Percentiles rank a stretch among this genome's conserved stretches.
phyloP scores from a whole-genome alignment of 768 basidiomycete species.

The Lactarius hengduanensis region DNA sequence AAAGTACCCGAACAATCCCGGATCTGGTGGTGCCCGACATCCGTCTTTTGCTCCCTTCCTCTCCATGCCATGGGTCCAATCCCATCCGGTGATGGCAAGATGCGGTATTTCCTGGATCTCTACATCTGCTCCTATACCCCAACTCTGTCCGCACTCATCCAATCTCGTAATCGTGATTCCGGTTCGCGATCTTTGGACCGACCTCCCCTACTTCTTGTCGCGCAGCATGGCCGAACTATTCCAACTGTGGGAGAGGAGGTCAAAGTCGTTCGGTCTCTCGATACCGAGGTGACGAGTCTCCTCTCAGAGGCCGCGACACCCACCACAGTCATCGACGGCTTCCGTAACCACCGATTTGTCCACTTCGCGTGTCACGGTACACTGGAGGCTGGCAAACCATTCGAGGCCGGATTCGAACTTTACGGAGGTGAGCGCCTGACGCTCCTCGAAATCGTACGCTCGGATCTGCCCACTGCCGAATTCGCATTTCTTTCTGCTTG shows the following conservation, averaged over 20 bases:
- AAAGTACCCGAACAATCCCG: background rate
- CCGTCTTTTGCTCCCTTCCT: background rate
- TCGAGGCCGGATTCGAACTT: too few relatives aligned
- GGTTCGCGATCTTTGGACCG: background rate
- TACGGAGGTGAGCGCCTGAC: too few relatives aligned
- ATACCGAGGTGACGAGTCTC: too few relatives aligned
- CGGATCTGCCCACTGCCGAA: too few relatives aligned
- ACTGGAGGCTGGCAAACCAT: too few relatives aligned
- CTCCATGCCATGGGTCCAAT: background rate
- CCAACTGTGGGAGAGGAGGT: background rate
- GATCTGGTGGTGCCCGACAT: background rate
- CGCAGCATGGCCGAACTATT: background rate
- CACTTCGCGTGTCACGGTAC: too few relatives aligned
- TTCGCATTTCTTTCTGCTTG: too few relatives aligned
- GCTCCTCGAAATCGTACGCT: too few relatives aligned
- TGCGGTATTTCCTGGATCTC: background rate
- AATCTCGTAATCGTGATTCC: background rate
- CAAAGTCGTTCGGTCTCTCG: too few relatives aligned
- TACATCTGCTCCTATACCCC: background rate
- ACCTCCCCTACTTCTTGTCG: background rate
- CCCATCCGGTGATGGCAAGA: background rate
- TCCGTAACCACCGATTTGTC: too few relatives aligned
- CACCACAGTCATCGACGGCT: too few relatives aligned
- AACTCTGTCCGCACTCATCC: background rate
- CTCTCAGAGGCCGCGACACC: too few relatives aligned